Conservation (phyloP, 1,284 basidiomycete species). For the Phaffia rhodozyma region DNA sequence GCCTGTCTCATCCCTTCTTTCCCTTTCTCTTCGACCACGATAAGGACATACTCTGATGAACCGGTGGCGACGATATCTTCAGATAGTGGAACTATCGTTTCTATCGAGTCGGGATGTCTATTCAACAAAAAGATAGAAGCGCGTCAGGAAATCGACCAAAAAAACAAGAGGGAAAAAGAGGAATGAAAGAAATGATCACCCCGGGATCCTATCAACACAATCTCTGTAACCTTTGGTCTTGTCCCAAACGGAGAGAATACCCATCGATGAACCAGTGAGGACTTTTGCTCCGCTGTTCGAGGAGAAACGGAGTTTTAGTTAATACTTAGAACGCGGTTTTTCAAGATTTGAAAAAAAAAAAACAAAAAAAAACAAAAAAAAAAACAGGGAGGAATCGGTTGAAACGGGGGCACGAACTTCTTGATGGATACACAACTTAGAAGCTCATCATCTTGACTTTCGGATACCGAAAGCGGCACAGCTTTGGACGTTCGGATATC, state of each 20-base stretch:
- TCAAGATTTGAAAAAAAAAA: neutral
- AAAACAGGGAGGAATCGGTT: neutral
- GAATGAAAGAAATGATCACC: slow-evolving; percentile 40
- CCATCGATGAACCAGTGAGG: slow-evolving; percentile 79
- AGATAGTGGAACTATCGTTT: slow-evolving; percentile 58
- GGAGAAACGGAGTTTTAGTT: neutral
- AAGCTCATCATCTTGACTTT: slow-evolving; percentile 93
- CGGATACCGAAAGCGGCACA: slow-evolving; percentile 63
- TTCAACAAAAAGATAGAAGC: neutral
- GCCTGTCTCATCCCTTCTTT: no score
- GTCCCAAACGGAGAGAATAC: slow-evolving; percentile 84
- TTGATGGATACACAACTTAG: slow-evolving; percentile 73
- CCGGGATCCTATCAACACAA: slow-evolving; percentile 85
- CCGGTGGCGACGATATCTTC: slow-evolving; percentile 63
- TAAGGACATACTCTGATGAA: slow-evolving; percentile 52
- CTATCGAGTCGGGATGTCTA: slow-evolving; percentile 76
- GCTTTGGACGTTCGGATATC: slow-evolving; percentile 68
- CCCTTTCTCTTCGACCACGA: no score
- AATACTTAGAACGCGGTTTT: neutral
- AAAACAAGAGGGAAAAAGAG: neutral
- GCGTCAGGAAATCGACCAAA: neutral
- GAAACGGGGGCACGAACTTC: slow-evolving; percentile 39
- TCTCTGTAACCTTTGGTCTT: slow-evolving; percentile 75
- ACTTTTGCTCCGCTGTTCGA: slow-evolving; percentile 54
- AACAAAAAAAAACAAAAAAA: neutral